Percentiles rank a stretch among this genome's conserved stretches.
Evolutionary conservation across 148 eudicot species (phyloP).

Genomic region (Fagopyrum tataricum): DNA sequence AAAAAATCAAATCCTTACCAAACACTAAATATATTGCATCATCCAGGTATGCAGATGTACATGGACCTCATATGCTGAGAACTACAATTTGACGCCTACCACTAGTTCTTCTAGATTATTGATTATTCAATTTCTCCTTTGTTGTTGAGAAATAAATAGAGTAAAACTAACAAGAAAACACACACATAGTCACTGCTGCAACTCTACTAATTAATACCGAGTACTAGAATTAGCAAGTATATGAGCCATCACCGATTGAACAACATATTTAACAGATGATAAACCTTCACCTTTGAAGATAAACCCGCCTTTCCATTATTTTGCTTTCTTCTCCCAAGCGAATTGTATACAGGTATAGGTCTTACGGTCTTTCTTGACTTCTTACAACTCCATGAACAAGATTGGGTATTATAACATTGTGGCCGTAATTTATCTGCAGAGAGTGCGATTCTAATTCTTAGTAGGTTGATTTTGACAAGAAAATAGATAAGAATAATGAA

Average conservation of each 20-base stretch:
- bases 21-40: too few species aligned
- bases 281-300: conserved; percentile 41
- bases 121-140: too few species aligned
- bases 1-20: too few species aligned
- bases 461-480: neutral
- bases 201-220: too few species aligned
- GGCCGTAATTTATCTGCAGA: conserved; percentile 25
- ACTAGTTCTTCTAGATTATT: too few species aligned
- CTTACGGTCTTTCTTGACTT: conserved; percentile 21
- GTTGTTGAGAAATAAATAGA: too few species aligned
- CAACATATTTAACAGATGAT: neutral
- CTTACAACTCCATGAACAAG: conserved; percentile 23
- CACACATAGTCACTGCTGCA: too few species aligned
- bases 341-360: conserved; percentile 36
- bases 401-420: conserved; percentile 17
- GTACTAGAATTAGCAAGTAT: conserved; percentile 69
- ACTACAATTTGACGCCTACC: too few species aligned
- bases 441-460: neutral
- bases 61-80: too few species aligned
- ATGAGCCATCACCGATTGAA: neutral
- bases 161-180: too few species aligned
- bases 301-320: conserved; percentile 39
- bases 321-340: conserved; percentile 75
- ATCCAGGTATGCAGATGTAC: too few species aligned
- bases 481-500: neutral